A percentile compares a stretch with the other conserved stretches of the same genome.
These are phyloP conservation scores for Fraxinus sp. DNA, from an alignment of 305 asterid species.

Conservation along the genomic window DNA sequence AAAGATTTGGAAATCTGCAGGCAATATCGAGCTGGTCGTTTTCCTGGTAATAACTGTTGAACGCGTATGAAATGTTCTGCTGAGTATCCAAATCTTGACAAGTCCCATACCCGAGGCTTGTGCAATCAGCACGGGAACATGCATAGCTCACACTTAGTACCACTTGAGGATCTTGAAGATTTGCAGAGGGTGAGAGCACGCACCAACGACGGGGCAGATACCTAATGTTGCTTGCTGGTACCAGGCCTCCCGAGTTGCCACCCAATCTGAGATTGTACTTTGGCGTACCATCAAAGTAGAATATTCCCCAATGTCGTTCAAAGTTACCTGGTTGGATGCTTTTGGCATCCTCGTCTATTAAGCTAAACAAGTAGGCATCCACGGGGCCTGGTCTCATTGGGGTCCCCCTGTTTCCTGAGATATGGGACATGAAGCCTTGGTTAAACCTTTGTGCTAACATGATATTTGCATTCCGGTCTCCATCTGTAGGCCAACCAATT, in stretches of 20 bases:
- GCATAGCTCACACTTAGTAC: slow-evolving; percentile 70
- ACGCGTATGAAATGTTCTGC: slow-evolving; percentile 72
- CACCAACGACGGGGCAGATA: slow-evolving; percentile 72
- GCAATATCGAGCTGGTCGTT: slow-evolving; percentile 58
- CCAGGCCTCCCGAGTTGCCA: slow-evolving; percentile 43
- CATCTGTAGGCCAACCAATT: slow-evolving; percentile 96
- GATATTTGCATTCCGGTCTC: slow-evolving; percentile 55
- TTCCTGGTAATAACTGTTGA: slow-evolving; percentile 76
- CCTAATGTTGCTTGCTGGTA: slow-evolving; percentile 47
- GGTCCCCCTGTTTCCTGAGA: slow-evolving; percentile 59
- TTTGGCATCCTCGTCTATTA: slow-evolving; percentile 84
- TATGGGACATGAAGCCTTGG: slow-evolving; percentile 72
- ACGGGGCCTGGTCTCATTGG: slow-evolving; percentile 83
- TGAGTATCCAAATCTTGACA: slow-evolving; percentile 53
- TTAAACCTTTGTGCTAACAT: slow-evolving; percentile 71
- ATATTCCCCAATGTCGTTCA: slow-evolving; percentile 96
- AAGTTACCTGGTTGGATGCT: slow-evolving; percentile 89
- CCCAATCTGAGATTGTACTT: slow-evolving; percentile 74
- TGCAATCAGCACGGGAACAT: slow-evolving; percentile 75
- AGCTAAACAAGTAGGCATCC: slow-evolving; percentile 81
- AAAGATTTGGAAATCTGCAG: slow-evolving; percentile 77
- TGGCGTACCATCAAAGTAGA: slow-evolving; percentile 66
- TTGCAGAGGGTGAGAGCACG: slow-evolving; percentile 52
- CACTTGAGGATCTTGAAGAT: slow-evolving; percentile 57
- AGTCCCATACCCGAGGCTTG: slow-evolving; percentile 65